phyloP scores from a whole-genome alignment of 176 grass and related monocot species.

The Hyparrhenia diplandra region DNA sequence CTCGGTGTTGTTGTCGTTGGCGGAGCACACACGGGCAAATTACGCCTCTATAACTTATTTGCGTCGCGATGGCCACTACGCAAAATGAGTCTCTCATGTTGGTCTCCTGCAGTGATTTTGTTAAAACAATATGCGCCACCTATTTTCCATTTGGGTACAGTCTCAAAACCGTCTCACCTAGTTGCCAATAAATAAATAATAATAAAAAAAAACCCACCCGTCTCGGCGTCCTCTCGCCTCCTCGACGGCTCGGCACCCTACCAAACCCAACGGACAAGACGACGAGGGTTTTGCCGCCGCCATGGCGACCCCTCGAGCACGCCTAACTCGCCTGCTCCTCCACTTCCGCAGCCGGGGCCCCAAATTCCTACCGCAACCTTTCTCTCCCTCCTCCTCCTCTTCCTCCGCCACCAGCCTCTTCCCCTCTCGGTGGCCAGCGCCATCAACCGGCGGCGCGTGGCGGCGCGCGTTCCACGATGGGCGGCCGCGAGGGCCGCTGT shows the following conservation, averaged over 20 bases:
- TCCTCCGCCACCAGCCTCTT: not conserved
- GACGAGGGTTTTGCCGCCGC: constrained; percentile 28
- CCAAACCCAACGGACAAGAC: constrained; percentile 2
- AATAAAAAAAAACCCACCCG: too few species aligned
- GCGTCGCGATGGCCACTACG: too few species aligned
- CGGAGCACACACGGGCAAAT: too few species aligned
- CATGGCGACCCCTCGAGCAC: constrained; percentile 37
- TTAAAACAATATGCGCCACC: too few species aligned
- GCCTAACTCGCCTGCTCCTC: constrained; percentile 20
- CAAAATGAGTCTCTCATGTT: too few species aligned
- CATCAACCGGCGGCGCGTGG: not conserved
- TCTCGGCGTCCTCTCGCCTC: not conserved
- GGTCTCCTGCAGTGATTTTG: too few species aligned
- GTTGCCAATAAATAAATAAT: too few species aligned
- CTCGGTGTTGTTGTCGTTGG: too few species aligned
- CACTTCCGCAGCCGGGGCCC: not conserved
- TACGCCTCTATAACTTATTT: too few species aligned
- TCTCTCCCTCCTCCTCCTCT: not conserved
- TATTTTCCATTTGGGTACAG: too few species aligned
- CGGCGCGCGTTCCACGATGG: constrained; percentile 66
- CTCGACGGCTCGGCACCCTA: not conserved
- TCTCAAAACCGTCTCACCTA: too few species aligned
- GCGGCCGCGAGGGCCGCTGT: constrained; percentile 83
- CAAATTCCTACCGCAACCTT: not conserved
- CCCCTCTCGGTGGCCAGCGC: not conserved